phyloP scores from a whole-genome alignment of 1,284 basidiomycete species.

The Ustilago esculenta region DNA sequence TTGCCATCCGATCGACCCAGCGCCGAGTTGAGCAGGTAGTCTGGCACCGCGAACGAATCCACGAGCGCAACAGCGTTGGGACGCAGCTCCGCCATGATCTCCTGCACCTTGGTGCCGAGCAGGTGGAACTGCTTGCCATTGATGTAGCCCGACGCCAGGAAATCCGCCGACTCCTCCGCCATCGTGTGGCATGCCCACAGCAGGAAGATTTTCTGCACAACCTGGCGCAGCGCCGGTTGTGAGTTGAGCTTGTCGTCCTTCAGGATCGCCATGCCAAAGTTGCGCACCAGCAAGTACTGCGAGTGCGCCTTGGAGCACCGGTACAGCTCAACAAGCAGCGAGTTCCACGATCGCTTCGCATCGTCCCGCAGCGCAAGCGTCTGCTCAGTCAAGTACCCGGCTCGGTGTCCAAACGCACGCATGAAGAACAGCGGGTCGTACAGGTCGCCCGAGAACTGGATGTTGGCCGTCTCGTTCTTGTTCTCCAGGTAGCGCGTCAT shows the following conservation, averaged over 20 bases:
- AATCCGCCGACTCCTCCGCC: constrained; percentile 65
- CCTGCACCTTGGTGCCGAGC: constrained; percentile 63
- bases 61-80: constrained; percentile 65
- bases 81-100: constrained; percentile 64
- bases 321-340: constrained; percentile 67
- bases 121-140: constrained; percentile 65
- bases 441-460: constrained; percentile 55
- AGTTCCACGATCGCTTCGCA: constrained; percentile 67
- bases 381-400: constrained; percentile 67
- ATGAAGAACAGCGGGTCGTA: constrained; percentile 65
- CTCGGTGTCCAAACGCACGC: constrained; percentile 68
- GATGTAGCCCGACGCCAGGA: constrained; percentile 68
- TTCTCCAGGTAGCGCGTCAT: constrained; percentile 65
- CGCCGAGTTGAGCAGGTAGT: constrained; percentile 67
- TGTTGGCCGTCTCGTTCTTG: constrained; percentile 57
- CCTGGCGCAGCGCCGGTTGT: constrained; percentile 65
- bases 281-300: constrained; percentile 64
- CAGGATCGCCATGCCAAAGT: constrained; percentile 68
- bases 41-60: constrained; percentile 66
- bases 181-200: constrained; percentile 57
- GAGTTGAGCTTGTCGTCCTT: constrained; percentile 66
- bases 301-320: constrained; percentile 60
- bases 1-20: constrained; percentile 67
- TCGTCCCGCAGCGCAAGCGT: constrained; percentile 67
- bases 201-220: constrained; percentile 65